Evolutionary conservation across 2,329 filamentous ascomycete genomes (phyloP).

Genomic region (Claviceps cyperi): DNA sequence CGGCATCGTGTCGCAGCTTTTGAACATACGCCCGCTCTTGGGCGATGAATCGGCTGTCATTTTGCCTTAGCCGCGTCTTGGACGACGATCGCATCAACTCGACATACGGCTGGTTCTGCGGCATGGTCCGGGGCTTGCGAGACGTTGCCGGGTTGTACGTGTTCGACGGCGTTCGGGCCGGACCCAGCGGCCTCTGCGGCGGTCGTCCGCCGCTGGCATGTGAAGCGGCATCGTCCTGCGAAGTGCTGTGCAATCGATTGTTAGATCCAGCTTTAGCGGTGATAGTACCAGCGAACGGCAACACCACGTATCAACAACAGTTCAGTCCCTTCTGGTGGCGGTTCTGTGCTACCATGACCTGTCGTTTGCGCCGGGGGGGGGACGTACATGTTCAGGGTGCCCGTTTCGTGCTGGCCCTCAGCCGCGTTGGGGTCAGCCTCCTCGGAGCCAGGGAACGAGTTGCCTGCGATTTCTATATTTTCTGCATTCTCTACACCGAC

Average conservation of each 20-base stretch:
- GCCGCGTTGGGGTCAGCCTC: conserved; percentile 28
- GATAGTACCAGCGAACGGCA: neutral
- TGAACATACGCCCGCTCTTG: conserved; percentile 92
- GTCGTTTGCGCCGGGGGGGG: conserved; percentile 20
- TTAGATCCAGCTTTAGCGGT: conserved; percentile 11
- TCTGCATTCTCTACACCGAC: conserved; percentile 7
- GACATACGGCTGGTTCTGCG: conserved; percentile 21
- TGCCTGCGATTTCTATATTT: conserved; percentile 4
- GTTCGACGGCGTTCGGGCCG: conserved; percentile 60
- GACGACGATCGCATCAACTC: conserved; percentile 35
- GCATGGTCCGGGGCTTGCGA: conserved; percentile 29
- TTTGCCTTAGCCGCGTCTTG: conserved; percentile 34
- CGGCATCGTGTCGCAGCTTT: conserved; percentile 63
- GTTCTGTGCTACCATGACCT: conserved; percentile 29
- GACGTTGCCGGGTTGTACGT: conserved; percentile 62
- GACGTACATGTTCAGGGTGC: conserved; percentile 28
- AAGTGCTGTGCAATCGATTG: conserved; percentile 22
- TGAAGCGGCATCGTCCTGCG: conserved; percentile 14
- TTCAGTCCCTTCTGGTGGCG: conserved; percentile 13
- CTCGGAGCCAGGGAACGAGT: conserved; percentile 14
- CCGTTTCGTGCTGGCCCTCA: conserved; percentile 35
- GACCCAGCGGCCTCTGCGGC: conserved; percentile 52
- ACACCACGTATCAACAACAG: conserved; percentile 25
- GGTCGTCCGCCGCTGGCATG: conserved; percentile 29
- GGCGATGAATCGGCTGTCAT: conserved; percentile 31